A percentile compares a stretch with the other conserved stretches of the same genome.
These are phyloP conservation scores for Pistacia integerrima DNA, from an alignment of 345 rosid species.

Conservation along the genomic window DNA sequence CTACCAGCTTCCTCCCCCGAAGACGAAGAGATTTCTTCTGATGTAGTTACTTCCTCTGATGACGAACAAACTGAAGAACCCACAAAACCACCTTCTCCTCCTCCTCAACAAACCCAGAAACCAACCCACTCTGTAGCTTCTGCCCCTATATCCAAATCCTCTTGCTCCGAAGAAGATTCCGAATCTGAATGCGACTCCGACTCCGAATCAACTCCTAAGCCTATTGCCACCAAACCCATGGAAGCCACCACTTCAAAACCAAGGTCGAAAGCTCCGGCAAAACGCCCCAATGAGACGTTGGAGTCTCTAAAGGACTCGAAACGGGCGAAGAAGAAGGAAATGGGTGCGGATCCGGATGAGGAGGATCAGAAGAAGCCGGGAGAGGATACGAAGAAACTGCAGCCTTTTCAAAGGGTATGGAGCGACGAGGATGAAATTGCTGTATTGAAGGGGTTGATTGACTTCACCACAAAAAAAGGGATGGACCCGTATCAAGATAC, in stretches of 20 bases:
- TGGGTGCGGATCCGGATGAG: background rate
- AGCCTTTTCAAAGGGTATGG: conserved; percentile 47
- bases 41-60: background rate
- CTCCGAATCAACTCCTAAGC: conserved; percentile 21
- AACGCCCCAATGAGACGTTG: conserved; percentile 25
- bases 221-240: conserved; percentile 33
- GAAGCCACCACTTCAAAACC: conserved; percentile 9
- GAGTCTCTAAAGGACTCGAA: conserved; percentile 17
- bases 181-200: conserved; percentile 30
- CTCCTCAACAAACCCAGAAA: background rate
- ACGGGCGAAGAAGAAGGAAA: conserved; percentile 32
- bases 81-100: background rate
- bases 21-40: conserved; percentile 28
- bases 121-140: background rate
- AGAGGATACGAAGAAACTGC: conserved; percentile 41
- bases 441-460: conserved; percentile 43
- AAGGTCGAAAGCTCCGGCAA: conserved; percentile 19
- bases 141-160: background rate
- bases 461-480: conserved; percentile 36
- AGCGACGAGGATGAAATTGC: conserved; percentile 56
- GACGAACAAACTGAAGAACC: conserved; percentile 14
- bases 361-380: conserved; percentile 32
- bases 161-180: conserved; percentile 25
- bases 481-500: conserved; percentile 34
- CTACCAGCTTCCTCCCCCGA: conserved; percentile 32